Evolutionary conservation across 2,329 filamentous ascomycete species (phyloP).

Genomic region (Colletotrichum spinosum): DNA sequence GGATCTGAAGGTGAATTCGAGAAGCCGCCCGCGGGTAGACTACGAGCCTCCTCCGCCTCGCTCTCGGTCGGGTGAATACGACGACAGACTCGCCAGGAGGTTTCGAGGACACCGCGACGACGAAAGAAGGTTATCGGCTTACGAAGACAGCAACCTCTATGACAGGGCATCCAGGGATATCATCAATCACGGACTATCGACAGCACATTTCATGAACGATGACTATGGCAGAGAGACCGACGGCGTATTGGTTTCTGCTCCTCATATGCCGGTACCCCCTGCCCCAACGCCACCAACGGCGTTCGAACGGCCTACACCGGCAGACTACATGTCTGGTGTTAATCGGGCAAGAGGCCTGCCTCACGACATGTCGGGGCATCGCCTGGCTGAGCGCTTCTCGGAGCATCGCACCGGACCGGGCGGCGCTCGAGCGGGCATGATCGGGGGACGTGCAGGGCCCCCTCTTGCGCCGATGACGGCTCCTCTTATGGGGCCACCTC

Average conservation of each 20-base stretch:
- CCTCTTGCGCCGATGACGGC: conserved; percentile 40
- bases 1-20: conserved; percentile 24
- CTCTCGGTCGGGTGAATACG: conserved; percentile 50
- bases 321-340: conserved; percentile 58
- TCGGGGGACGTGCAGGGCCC: conserved; percentile 32
- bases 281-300: conserved; percentile 45
- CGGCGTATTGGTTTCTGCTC: conserved; percentile 40
- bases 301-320: conserved; percentile 50
- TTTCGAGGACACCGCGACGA: conserved; percentile 61
- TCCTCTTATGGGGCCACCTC: conserved; percentile 18
- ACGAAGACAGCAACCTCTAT: conserved; percentile 49
- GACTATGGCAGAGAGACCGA: conserved; percentile 60
- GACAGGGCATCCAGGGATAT: conserved; percentile 51
- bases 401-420: conserved; percentile 53
- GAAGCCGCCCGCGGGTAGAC: conserved; percentile 35
- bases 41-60: conserved; percentile 18
- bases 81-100: conserved; percentile 58
- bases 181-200: conserved; percentile 62
- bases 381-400: conserved; percentile 63
- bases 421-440: conserved; percentile 37
- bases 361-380: conserved; percentile 59
- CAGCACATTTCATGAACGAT: conserved; percentile 71
- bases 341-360: conserved; percentile 56
- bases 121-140: conserved; percentile 50
- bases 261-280: conserved; percentile 43